Percentiles rank a stretch among this genome's conserved stretches.
Evolutionary conservation across 495 filamentous ascomycete genomes (phyloP).

Genomic region (Neurospora terricola): DNA sequence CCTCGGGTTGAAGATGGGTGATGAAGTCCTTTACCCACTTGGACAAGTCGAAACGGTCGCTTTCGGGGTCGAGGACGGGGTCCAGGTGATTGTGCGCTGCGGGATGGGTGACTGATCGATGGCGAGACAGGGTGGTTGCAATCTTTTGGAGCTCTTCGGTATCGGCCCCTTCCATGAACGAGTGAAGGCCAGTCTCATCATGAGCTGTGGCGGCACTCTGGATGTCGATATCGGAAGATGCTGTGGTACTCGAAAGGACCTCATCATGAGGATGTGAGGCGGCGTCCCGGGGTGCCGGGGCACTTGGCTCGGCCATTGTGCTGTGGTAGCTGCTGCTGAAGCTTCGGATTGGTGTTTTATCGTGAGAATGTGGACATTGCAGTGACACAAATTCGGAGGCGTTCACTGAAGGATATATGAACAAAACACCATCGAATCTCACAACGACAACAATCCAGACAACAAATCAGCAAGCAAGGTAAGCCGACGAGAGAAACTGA

Average conservation of each 20-base stretch:
- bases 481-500: background rate
- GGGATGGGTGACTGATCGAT: slow-evolving; percentile 1
- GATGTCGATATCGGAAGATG: background rate
- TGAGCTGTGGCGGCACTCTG: background rate
- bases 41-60: slow-evolving; percentile 13
- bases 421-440: background rate
- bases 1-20: slow-evolving; percentile 9
- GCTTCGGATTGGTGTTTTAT: background rate
- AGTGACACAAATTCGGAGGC: background rate
- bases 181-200: background rate
- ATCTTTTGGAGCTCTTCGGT: slow-evolving; percentile 13
- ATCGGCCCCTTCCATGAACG: slow-evolving; percentile 10
- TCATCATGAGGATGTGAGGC: background rate
- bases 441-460: background rate
- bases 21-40: slow-evolving; percentile 17
- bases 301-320: background rate
- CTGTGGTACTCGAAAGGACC: background rate
- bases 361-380: background rate
- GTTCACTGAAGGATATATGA: background rate
- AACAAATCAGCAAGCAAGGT: background rate
- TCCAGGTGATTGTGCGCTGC: slow-evolving; percentile 1
- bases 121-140: slow-evolving; percentile 16
- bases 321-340: background rate
- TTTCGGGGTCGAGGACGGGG: slow-evolving; percentile 12
- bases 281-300: background rate